Conservation (phyloP, 1,284 basidiomycete species). For the Sanghuangporus baumii region DNA sequence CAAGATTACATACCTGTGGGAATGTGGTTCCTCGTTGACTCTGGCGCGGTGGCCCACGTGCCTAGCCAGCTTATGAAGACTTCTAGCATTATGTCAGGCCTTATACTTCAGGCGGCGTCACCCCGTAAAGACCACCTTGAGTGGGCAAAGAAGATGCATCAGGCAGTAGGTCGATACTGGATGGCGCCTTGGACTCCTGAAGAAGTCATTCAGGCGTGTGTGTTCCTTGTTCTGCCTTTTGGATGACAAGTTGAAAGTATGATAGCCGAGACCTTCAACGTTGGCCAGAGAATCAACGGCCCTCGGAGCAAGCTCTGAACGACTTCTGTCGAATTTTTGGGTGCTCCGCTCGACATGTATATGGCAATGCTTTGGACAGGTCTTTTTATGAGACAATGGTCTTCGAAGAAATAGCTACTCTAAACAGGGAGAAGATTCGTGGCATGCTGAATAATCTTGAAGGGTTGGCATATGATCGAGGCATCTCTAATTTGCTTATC, state of each 20-base stretch:
- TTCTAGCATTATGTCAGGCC: not conserved
- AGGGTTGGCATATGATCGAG: not conserved
- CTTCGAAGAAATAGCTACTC: not conserved
- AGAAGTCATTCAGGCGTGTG: not conserved
- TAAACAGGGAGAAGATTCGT: not conserved
- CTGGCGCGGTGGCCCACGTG: too few relatives aligned
- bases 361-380: not conserved
- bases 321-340: not conserved
- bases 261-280: not conserved
- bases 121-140: not conserved
- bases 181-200: not conserved
- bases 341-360: not conserved
- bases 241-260: not conserved
- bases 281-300: not conserved
- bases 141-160: not conserved
- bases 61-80: too few relatives aligned
- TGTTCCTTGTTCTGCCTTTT: not conserved
- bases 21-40: too few relatives aligned
- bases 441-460: not conserved
- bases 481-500: not conserved
- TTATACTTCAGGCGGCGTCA: not conserved
- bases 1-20: too few relatives aligned
- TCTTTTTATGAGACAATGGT: not conserved
- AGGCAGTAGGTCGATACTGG: not conserved
- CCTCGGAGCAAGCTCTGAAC: not conserved